Base-by-base conservation (phyloP, 2,329 filamentous ascomycete species). In the Xylaria digitata region DNA sequence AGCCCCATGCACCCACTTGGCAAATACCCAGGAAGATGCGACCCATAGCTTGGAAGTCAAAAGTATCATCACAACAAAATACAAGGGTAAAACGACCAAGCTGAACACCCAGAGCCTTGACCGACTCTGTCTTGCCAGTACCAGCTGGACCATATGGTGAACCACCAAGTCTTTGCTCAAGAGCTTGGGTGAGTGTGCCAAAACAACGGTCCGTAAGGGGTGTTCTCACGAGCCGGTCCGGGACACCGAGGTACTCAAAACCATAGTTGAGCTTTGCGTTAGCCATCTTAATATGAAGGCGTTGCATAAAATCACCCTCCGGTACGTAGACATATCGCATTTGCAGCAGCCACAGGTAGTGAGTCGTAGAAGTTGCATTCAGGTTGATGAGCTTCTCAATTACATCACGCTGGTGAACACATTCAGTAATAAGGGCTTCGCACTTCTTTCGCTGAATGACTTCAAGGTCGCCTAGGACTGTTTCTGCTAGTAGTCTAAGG, bases 1-100 rank as follows among this genome's bases (percentile, higher is more conserved):
- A 99, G 75, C 96, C 96, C 96, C 96, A 99, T 4, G 96, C 96
- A 78, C 96, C 96, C 54, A 99, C 96, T 79, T 99, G 96, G 79
- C 96, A 99, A 69, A 99, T 97, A 86, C 96, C 96, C 42, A 99
- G 86, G 87, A 99, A 99, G 74, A 99, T 99, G 73, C 96, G 93
- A 15, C 96, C 96, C 96, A 99, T 99, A 57, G 96, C 96, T 77
- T 99, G 96, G 85, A 98, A 99, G 80, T 99, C 96, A 75, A 99
- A 99, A 0, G 96, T 99, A 80, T 99, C 96, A 77, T 99, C 96
- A 83, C 96, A 99, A 80, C 96, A 99, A 84, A 99, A 99, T 32
- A 99, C 96, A 30, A 99, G 88, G 1, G 96, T 99, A 79, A 99
- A 99, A 67, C 96, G 90, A 78, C 96, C 96, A 61, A 99, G 89